Conservation (phyloP, 2,329 filamentous ascomycete species). For the Gliomastix tumulicola region DNA sequence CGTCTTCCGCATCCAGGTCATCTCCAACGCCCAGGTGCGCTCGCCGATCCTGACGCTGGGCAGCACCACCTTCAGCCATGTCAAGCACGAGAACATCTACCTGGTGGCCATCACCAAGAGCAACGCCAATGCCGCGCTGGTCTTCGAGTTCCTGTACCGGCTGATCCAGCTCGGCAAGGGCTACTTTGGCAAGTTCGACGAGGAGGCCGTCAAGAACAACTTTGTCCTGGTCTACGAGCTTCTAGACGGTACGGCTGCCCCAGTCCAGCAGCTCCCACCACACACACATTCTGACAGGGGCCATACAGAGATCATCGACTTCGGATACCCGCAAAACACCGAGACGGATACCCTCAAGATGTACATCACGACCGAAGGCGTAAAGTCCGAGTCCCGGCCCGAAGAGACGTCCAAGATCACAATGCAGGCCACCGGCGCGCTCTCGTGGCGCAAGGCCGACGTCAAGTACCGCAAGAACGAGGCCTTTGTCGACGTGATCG, state of each 20-base stretch:
- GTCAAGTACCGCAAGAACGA: conserved; percentile 99
- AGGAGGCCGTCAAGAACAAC: conserved; percentile 99
- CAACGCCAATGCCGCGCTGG: conserved; percentile 95
- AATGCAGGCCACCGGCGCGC: conserved; percentile 95
- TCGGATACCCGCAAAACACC: conserved; percentile 97
- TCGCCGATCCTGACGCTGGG: conserved; percentile 96
- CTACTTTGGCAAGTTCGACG: conserved; percentile 98
- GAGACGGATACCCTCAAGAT: conserved; percentile 98
- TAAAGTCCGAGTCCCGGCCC: conserved; percentile 80
- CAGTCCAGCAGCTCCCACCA: neutral
- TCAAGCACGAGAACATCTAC: conserved; percentile 99
- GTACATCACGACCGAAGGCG: conserved; percentile 99
- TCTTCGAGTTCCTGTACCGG: conserved; percentile 96
- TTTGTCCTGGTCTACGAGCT: conserved; percentile 98
- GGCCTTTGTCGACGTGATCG: conserved; percentile 97
- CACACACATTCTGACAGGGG: neutral
- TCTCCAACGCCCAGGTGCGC: conserved; percentile 94
- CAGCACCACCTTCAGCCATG: conserved; percentile 98
- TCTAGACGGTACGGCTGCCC: conserved; percentile 62
- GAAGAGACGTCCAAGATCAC: conserved; percentile 97
- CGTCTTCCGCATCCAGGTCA: conserved; percentile 99
- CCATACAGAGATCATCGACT: conserved; percentile 86
- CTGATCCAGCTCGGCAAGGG: conserved; percentile 84
- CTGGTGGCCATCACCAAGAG: conserved; percentile 96
- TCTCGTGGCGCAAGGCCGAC: conserved; percentile 94